A percentile compares a stretch with the other conserved stretches of the same genome.
Conservation (phyloP, 2,329 filamentous ascomycete genomes). For the Calonectria pseudoturangicola region DNA sequence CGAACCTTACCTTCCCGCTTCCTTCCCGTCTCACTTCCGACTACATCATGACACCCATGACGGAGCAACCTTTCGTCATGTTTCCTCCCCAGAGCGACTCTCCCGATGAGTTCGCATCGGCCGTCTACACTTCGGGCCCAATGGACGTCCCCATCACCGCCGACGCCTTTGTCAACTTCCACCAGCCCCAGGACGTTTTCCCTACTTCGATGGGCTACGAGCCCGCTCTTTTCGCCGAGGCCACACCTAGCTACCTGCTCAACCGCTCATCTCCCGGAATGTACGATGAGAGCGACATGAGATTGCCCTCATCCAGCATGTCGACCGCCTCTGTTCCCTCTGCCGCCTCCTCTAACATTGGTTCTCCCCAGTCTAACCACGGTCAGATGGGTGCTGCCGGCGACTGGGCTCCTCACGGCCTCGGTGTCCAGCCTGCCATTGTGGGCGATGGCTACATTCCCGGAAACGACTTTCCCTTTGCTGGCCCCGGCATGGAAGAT, state of each 20-base stretch:
- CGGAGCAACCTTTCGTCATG: constrained; percentile 55
- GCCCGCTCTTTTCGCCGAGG: constrained; percentile 68
- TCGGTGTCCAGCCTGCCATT: constrained; percentile 78
- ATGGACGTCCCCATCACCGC: constrained; percentile 70
- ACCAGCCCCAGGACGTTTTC: constrained; percentile 60
- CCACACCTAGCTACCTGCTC: constrained; percentile 63
- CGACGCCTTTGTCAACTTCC: constrained; percentile 65
- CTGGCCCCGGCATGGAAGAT: constrained; percentile 70
- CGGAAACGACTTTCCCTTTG: constrained; percentile 73
- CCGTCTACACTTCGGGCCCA: constrained; percentile 61
- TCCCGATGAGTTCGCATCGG: constrained; percentile 63
- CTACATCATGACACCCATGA: constrained; percentile 56
- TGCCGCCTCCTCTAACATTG: constrained; percentile 79
- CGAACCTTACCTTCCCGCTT: constrained; percentile 31
- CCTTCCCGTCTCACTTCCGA: constrained; percentile 34
- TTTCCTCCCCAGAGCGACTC: constrained; percentile 56
- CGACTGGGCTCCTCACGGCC: constrained; percentile 73
- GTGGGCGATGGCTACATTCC: constrained; percentile 74
- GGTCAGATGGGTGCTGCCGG: constrained; percentile 74
- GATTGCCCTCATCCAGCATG: constrained; percentile 73
- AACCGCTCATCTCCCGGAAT: constrained; percentile 68
- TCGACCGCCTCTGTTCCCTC: constrained; percentile 78
- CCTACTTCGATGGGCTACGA: constrained; percentile 65
- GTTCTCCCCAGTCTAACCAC: constrained; percentile 79
- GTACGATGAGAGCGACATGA: constrained; percentile 72